Evolutionary conservation across 768 basidiomycete genomes (phyloP), one percentile per base, ranked within the genome.

Genomic region (Xanthoconium purpureum): DNA sequence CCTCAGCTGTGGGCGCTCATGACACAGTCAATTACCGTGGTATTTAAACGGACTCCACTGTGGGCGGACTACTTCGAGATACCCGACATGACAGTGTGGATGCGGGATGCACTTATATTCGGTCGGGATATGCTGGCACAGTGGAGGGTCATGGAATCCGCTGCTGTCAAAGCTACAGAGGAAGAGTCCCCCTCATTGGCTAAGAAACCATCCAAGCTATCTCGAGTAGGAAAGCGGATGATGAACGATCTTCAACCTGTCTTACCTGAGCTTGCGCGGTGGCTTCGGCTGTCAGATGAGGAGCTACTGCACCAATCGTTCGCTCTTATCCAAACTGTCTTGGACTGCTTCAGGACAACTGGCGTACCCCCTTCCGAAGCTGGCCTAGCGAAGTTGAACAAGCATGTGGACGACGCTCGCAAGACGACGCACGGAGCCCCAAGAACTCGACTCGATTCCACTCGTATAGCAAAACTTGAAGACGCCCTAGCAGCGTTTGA

Each of bases 91-190:
- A 80, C 89, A 14, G 81, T 85, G 33, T 99, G 97, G 97, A 98
- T 99, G 97, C 84, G 95, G 53, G 97, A 98, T 68, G 97, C 95
- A 3, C 78, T 98, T 50, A 94, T 98, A 60, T 94, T 97, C 65
- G 94, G 88, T 10, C 75, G 89, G 61, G 90, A 95, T 64, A 80
- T 97, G 77, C 73, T 97, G 46, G 87, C 84, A 3, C 86, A 93
- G 60, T 84, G 93, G 73, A 76, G 84, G 42, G 82, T 87, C 12
- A 84, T 99, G 58, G 94, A 96, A 70, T 78, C 76, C 29, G 87
- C 88, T 11, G 70, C 67, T 37, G 60, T 72, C 54, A 49, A 47
- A 15, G 66, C 61, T 36, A 57, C 62, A 13, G 63, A 62, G 20
- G 58, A 61, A 55, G 66, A 56, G 53, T 65, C 62, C 13, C 36